Evolutionary conservation across 1,139 yeast species (phyloP), one percentile per base, ranked within the genome.

Genomic region (Debaryomyces sp.): DNA sequence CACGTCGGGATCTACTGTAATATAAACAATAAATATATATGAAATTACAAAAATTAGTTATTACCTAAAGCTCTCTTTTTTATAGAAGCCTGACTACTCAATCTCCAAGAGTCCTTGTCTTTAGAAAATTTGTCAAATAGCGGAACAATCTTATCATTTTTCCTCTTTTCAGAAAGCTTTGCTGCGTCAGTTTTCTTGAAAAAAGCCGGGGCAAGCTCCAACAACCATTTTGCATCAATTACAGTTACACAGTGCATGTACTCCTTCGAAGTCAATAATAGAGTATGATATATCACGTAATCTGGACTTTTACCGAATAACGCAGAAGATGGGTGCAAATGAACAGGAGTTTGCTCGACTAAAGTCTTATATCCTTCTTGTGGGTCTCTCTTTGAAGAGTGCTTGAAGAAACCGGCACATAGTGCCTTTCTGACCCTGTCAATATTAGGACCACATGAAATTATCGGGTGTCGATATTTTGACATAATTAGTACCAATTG

Each of bases 231-330:
- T 0, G 97, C 92, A 49, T 90, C 95, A 45, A 94, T 85, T 4
- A 81, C 76, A 0, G 96, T 86, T 7, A 85, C 88, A 58, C 90
- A 87, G 51, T 90, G 95, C 97, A 94, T 90, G 64, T 91, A 94
- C 71, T 92, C 98, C 60, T 84, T 84, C 5, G 90, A 79, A 0
- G 98, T 94, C 59, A 89, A 73, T 41, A 92, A 73, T 48, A 94
- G 73, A 5, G 95, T 86, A 61, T 92, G 96, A 61, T 91, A 94
- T 2, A 94, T 73, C 46, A 91, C 95, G 60, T 87, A 88, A 53
- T 87, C 91, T 2, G 92, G 84, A 17, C 77, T 80, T 57, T 86
- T 87, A 22, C 86, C 88, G 62, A 82, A 88, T 30, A 94, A 66
- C 1, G 95, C 77, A 41, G 96, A 88, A 1, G 96, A 87, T 1